Conservation (phyloP, 331 rosid genomes). For the Cydonia oblonga region DNA sequence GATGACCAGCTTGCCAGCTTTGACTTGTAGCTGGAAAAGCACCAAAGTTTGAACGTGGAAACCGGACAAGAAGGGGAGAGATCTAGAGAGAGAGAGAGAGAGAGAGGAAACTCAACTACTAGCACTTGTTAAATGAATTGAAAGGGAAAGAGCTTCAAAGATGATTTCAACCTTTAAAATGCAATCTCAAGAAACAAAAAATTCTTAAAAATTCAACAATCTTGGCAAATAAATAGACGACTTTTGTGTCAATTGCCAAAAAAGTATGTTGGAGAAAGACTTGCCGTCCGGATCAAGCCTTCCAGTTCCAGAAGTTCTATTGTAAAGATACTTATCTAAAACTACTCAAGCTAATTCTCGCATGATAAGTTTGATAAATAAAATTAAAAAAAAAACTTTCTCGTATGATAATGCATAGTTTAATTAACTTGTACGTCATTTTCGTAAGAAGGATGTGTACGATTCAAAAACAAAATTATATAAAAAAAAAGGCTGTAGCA, state of each 20-base stretch:
- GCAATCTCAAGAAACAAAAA: neutral
- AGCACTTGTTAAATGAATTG: neutral
- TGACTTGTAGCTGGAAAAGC: slow-evolving; percentile 30
- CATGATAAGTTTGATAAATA: neutral
- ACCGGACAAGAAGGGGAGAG: too few relatives aligned
- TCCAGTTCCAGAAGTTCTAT: slow-evolving; percentile 15
- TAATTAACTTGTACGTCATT: too few relatives aligned
- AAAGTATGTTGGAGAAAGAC: neutral
- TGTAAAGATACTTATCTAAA: neutral
- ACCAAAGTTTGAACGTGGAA: slow-evolving; percentile 25
- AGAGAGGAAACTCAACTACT: neutral
- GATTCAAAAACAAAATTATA: too few relatives aligned
- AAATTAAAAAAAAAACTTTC: too few relatives aligned
- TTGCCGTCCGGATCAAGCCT: neutral
- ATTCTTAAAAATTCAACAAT: neutral
- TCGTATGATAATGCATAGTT: too few relatives aligned
- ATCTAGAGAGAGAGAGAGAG: neutral
- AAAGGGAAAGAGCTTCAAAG: neutral
- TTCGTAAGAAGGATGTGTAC: too few relatives aligned
- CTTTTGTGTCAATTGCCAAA: neutral
- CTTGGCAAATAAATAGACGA: neutral
- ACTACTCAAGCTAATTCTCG: neutral
- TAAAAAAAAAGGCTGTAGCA: too few relatives aligned
- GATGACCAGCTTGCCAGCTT: slow-evolving; percentile 16
- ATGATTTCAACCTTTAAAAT: neutral